Evolutionary conservation across 192 early-diverging fungal genomes (phyloP).

Genomic region (Podila epicladia): DNA sequence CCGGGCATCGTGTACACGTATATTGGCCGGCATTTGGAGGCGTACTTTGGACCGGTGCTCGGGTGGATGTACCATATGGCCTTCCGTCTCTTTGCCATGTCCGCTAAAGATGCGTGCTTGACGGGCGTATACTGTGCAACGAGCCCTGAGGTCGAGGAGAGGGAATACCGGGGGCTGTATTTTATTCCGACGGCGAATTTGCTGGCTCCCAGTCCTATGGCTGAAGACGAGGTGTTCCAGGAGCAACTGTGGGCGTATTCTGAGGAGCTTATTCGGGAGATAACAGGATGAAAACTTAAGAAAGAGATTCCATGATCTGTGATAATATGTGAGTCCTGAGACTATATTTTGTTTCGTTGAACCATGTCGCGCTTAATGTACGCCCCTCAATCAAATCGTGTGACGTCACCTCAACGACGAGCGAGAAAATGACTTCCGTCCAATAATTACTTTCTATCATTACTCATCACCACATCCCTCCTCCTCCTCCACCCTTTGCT

Average conservation of each 20-base stretch:
- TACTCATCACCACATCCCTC: neutral
- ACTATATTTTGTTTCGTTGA: too few relatives aligned
- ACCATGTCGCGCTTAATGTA: too few relatives aligned
- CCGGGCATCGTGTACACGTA: neutral
- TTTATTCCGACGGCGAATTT: neutral
- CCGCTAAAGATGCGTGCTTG: neutral
- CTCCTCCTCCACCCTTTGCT: conserved; percentile 3
- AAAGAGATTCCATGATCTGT: too few relatives aligned
- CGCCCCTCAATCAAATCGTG: too few relatives aligned
- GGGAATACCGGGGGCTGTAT: neutral
- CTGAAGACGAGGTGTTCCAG: neutral
- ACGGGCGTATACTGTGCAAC: neutral
- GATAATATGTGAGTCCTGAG: too few relatives aligned
- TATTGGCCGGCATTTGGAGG: neutral
- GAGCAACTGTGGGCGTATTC: neutral
- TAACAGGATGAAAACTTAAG: neutral
- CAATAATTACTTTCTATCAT: too few relatives aligned
- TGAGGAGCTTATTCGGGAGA: neutral
- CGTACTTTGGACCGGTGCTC: neutral
- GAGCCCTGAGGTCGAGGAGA: neutral
- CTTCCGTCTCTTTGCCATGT: neutral
- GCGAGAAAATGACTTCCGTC: too few relatives aligned
- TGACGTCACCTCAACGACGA: too few relatives aligned
- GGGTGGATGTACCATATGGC: neutral
- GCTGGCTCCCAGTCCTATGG: neutral